These are phyloP conservation scores for Fallopia convolvulus DNA, from an alignment of 148 eudicot species.

Conservation along the genomic window DNA sequence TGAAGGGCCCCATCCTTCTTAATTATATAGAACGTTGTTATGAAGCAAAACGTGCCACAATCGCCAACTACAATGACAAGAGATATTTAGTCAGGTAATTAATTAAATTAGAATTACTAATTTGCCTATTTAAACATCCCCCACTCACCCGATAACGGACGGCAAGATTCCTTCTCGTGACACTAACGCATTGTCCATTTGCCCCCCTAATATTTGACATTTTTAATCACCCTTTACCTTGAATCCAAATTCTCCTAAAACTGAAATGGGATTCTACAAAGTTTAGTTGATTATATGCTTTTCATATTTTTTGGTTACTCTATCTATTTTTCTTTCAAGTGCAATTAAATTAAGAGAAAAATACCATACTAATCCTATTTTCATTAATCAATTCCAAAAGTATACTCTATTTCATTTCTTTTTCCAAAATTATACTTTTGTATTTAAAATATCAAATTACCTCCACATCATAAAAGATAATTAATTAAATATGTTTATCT, in stretches of 20 bases:
- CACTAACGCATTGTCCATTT: slow-evolving; percentile 1
- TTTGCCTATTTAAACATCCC: background rate
- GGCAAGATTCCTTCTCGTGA: slow-evolving; percentile 1
- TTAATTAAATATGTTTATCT: too few species aligned
- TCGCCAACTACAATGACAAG: slow-evolving; percentile 3
- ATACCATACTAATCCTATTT: too few species aligned
- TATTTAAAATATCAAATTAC: too few species aligned
- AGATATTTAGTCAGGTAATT: background rate
- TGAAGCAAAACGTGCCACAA: slow-evolving; percentile 6
- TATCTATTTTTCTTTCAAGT: background rate
- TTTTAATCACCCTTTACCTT: background rate
- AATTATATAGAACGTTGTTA: background rate
- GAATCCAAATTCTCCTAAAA: background rate
- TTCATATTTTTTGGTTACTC: background rate
- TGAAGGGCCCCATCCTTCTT: background rate
- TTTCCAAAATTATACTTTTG: too few species aligned
- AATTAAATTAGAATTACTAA: background rate
- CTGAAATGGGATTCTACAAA: background rate
- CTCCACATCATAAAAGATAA: too few species aligned
- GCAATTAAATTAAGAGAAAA: background rate
- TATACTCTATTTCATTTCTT: too few species aligned
- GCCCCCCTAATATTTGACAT: background rate
- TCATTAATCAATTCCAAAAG: too few species aligned
- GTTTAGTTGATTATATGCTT: background rate
- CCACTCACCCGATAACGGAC: slow-evolving; percentile 7